phyloP scores from a whole-genome alignment of 2,329 filamentous ascomycete species.

The Neofusicoccum umdonicola region DNA sequence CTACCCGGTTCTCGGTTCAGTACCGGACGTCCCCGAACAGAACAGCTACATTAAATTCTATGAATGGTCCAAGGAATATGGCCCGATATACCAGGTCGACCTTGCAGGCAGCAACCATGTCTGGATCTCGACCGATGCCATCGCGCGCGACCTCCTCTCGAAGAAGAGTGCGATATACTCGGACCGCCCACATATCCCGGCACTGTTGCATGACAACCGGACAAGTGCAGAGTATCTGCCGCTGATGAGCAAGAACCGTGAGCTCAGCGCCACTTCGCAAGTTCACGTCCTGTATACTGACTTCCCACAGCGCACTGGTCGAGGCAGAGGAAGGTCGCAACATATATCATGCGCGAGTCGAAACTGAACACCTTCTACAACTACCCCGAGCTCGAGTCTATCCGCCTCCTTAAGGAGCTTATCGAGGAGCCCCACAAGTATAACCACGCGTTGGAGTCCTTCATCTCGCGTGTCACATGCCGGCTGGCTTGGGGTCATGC shows the following conservation, averaged over 20 bases:
- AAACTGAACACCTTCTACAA: constrained; percentile 41
- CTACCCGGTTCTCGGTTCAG: constrained; percentile 42
- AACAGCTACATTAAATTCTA: constrained; percentile 46
- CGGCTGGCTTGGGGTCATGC: constrained; percentile 47
- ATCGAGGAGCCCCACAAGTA: constrained; percentile 43
- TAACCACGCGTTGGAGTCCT: constrained; percentile 45
- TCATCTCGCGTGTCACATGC: constrained; percentile 47
- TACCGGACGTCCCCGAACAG: constrained; percentile 44
- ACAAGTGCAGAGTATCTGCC: constrained; percentile 47
- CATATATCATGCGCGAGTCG: constrained; percentile 46
- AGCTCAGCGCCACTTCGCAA: constrained; percentile 6
- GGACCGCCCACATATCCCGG: constrained; percentile 46
- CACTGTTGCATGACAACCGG: constrained; percentile 44
- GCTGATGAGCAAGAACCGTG: constrained; percentile 44
- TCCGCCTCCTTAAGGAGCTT: constrained; percentile 45
- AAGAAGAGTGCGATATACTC: constrained; percentile 48
- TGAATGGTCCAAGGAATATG: constrained; percentile 46
- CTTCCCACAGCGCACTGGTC: constrained; percentile 35
- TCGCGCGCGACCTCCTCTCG: constrained; percentile 43
- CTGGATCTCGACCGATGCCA: constrained; percentile 44
- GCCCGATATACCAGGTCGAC: constrained; percentile 47
- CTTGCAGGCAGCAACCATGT: constrained; percentile 46
- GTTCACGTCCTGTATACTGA: constrained; percentile 20
- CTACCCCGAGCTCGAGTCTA: constrained; percentile 46
- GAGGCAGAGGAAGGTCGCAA: constrained; percentile 46